Conservation (phyloP, 78 protist genomes). For the Tieghemostelium lacteum region DNA sequence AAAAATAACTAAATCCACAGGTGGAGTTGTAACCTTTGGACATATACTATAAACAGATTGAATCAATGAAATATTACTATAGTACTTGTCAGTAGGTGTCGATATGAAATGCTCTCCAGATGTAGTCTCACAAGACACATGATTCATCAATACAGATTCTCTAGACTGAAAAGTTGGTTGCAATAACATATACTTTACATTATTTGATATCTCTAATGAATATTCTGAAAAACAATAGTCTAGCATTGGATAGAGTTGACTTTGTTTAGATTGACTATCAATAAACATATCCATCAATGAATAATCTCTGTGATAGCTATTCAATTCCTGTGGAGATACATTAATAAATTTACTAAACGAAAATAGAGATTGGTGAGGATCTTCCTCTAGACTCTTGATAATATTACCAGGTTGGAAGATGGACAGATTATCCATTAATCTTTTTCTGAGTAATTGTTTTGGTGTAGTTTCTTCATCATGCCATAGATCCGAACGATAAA, state of each 20-base stretch:
- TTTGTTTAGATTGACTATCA: neutral
- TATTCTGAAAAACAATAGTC: neutral
- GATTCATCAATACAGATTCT: neutral
- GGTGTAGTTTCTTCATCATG: slow-evolving; percentile 30
- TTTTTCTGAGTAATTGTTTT: neutral
- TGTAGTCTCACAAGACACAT: no score
- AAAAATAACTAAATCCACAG: slow-evolving; percentile 15
- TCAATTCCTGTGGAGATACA: slow-evolving; percentile 56
- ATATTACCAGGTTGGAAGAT: slow-evolving; percentile 1
- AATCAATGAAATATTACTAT: neutral
- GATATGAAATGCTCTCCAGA: neutral
- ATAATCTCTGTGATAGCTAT: neutral
- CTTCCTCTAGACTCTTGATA: neutral
- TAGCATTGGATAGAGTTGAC: slow-evolving; percentile 6
- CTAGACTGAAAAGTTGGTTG: slow-evolving; percentile 31
- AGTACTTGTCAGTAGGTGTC: slow-evolving; percentile 6
- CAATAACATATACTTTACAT: slow-evolving; percentile 21
- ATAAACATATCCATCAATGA: slow-evolving; percentile 17
- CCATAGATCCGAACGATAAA: no score
- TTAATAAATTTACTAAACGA: slow-evolving; percentile 49
- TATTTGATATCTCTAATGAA: slow-evolving; percentile 18
- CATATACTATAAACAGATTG: slow-evolving; percentile 34
- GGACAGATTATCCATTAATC: neutral
- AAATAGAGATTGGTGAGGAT: neutral
- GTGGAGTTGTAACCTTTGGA: slow-evolving; percentile 46